Evolutionary conservation across 2,329 filamentous ascomycete genomes (phyloP).

Genomic region (Trichoderma arundinaceum): DNA sequence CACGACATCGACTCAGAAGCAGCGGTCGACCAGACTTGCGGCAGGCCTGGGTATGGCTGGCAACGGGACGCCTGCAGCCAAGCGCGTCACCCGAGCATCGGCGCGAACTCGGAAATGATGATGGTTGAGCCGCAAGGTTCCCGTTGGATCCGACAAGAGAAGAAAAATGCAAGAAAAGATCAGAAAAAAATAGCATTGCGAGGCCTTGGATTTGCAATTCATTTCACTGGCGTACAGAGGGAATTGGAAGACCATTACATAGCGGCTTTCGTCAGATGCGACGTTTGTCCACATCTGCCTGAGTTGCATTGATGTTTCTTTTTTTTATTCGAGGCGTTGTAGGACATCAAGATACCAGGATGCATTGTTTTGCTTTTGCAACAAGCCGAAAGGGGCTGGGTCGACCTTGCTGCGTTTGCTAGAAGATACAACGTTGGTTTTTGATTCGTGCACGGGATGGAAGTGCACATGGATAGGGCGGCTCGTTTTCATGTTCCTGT

Average conservation of each 20-base stretch:
- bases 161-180: not conserved
- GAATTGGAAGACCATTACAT: not conserved
- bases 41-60: constrained; percentile 44
- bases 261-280: not conserved
- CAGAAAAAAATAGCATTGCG: not conserved
- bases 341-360: constrained; percentile 26
- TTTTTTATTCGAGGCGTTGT: constrained; percentile 9
- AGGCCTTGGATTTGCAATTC: constrained; percentile 18
- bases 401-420: not conserved
- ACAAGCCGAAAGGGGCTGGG: not conserved
- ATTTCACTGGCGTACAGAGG: constrained; percentile 6
- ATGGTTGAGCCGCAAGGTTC: constrained; percentile 27
- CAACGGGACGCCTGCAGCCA: constrained; percentile 45
- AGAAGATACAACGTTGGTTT: not conserved
- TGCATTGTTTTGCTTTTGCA: constrained; percentile 26
- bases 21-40: constrained; percentile 41
- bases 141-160: not conserved
- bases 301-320: not conserved
- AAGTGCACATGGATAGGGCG: not conserved
- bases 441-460: not conserved
- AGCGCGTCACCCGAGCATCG: constrained; percentile 43
- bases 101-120: constrained; percentile 38
- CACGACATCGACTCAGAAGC: constrained; percentile 35
- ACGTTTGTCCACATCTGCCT: not conserved
- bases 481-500: not conserved